These are phyloP conservation scores for Xerocomellus amylosporus DNA, from an alignment of 768 basidiomycete species.

Conservation along the genomic window DNA sequence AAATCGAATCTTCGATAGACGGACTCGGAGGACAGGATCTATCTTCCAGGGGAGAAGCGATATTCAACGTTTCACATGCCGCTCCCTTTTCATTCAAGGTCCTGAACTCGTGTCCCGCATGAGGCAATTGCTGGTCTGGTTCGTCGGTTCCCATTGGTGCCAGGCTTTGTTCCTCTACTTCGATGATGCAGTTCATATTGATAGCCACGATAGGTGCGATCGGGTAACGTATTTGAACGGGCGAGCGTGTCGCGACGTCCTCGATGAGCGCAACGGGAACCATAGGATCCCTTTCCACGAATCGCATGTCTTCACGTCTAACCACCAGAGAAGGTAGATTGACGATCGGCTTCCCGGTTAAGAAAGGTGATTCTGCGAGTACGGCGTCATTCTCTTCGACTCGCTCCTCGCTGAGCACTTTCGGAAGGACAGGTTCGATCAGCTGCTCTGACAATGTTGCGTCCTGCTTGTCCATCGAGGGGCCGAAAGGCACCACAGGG, in stretches of 20 bases:
- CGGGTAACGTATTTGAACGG: constrained; percentile 2
- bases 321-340: constrained; percentile 15
- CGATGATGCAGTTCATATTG: neutral
- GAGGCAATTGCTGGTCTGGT: neutral
- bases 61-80: neutral
- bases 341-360: neutral
- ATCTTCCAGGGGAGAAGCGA: neutral
- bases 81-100: neutral
- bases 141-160: neutral
- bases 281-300: neutral
- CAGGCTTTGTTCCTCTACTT: neutral
- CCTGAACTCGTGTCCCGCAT: neutral
- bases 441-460: neutral
- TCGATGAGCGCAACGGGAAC: neutral
- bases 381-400: neutral
- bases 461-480: neutral
- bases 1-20: neutral
- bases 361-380: neutral
- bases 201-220: constrained; percentile 3
- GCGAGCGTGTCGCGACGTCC: constrained; percentile 13
- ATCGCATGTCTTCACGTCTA: neutral
- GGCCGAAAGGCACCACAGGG: neutral
- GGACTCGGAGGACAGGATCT: neutral
- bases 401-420: neutral
- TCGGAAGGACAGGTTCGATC: neutral